Evolutionary conservation across 2,329 filamentous ascomycete species (phyloP), one percentile per base, ranked within the genome.

Genomic region (Leptographium procerum): DNA sequence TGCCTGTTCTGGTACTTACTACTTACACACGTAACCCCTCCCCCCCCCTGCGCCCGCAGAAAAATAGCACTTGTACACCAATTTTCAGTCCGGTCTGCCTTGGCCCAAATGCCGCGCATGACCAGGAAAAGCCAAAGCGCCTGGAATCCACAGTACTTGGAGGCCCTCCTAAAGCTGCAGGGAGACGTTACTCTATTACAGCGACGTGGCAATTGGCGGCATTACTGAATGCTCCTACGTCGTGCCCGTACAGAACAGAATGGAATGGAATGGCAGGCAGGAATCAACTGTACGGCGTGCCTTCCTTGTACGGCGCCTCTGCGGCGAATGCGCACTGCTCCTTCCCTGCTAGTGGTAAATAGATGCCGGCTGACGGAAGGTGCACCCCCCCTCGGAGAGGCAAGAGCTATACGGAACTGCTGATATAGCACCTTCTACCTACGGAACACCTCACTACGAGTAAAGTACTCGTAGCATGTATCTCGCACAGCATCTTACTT

Each of bases 101-200:
- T 48, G 52, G n/a, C 52, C 51, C 59, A 55, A 60, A 52, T 57
- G 58, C 55, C 55, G 58, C 58, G 47, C 58, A 60, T 57, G 58
- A 60, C 55, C 33, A 40, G 55, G 47, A n/a, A n/a, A 31, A 52
- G 47, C 26, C 6, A 50, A n/a, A 51, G 28, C 22, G 19, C 52
- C 52, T 29, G 31, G 19, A 31, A 28, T 14, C 52, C 52, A 36
- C 40, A n/a, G 40, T n/a, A n/a, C n/a, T 43, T 6, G 40, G 28
- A n/a, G 50, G 28, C 50, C 28, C 28, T 31, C 50, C 28, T 47
- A n/a, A 16, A 16, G 28, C 11, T 26, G 47, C 11, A 50, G 24
- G 28, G 22, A 28, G 22, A 22, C 43, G 34, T 36, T 24, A 4
- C 10, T 14, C 22, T 47, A 19, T 47, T 26, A 26, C 19, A 19